phyloP scores from a whole-genome alignment of 2,329 filamentous ascomycete genomes.

The Zymoseptoria ardabiliae region DNA sequence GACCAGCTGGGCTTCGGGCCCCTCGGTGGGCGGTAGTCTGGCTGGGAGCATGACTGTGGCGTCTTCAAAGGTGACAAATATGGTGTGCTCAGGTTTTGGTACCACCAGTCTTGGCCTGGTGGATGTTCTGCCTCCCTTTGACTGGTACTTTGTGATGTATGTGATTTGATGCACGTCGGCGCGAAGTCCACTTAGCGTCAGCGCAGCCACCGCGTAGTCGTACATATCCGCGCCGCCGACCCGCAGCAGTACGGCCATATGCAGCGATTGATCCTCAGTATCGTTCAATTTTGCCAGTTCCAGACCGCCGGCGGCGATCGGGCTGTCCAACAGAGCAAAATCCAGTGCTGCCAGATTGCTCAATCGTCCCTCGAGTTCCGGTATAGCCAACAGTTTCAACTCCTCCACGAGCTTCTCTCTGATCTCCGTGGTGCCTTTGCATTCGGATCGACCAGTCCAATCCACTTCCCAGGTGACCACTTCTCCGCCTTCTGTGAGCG shows the following conservation, averaged over 20 bases:
- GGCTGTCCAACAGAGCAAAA: conserved; percentile 56
- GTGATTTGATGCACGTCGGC: conserved; percentile 46
- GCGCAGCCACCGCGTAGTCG: conserved; percentile 69
- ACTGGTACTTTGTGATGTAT: conserved; percentile 5
- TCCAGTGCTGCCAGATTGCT: conserved; percentile 53
- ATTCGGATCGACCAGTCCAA: conserved; percentile 73
- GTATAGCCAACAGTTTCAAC: conserved; percentile 48
- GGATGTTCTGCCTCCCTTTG: background rate
- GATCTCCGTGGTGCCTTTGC: conserved; percentile 64
- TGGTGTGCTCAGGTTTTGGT: conserved; percentile 70
- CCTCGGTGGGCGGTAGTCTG: conserved; percentile 52
- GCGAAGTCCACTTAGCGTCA: conserved; percentile 51
- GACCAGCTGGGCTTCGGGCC: conserved; percentile 64
- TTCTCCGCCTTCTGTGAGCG: conserved; percentile 68
- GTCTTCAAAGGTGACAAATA: conserved; percentile 72
- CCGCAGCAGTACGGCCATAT: conserved; percentile 25
- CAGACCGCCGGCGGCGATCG: conserved; percentile 16
- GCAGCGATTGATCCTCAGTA: conserved; percentile 16
- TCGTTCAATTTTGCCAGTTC: conserved; percentile 19
- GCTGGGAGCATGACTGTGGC: conserved; percentile 73
- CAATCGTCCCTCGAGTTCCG: conserved; percentile 35
- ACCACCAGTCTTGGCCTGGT: conserved; percentile 60
- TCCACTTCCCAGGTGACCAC: conserved; percentile 84
- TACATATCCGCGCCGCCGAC: conserved; percentile 31
- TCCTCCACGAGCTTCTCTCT: conserved; percentile 57